Evolutionary conservation across 2,329 filamentous ascomycete genomes (phyloP).

Genomic region (Beauveria pseudobassiana): DNA sequence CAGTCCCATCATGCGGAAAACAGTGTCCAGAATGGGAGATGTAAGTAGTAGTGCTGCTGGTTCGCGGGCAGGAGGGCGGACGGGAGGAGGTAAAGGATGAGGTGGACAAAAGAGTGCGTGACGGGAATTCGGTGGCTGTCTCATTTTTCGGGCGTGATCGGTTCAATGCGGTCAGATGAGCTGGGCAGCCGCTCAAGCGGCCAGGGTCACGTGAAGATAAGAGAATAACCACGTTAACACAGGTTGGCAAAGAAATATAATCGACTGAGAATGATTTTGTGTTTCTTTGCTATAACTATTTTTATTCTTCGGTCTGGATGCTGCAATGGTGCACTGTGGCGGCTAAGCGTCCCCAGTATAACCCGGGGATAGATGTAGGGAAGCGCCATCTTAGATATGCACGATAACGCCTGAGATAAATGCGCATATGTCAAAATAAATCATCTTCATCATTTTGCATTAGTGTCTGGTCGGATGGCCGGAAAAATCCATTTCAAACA

Average conservation of each 20-base stretch:
- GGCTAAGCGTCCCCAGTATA: background rate
- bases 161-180: conserved; percentile 3
- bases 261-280: background rate
- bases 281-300: background rate
- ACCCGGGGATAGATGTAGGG: background rate
- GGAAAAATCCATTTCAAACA: no score
- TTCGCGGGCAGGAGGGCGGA: background rate
- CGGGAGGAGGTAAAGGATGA: background rate
- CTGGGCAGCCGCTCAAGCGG: background rate
- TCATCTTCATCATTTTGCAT: no score
- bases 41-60: background rate
- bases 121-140: background rate
- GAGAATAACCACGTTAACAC: background rate
- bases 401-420: no score
- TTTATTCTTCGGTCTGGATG: background rate
- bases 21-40: background rate
- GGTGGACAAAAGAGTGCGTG: background rate
- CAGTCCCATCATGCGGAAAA: conserved; percentile 7
- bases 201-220: conserved; percentile 1
- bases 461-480: no score
- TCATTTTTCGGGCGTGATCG: background rate
- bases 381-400: background rate
- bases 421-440: no score
- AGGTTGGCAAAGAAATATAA: background rate
- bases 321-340: background rate